Conservation (phyloP, 106 monocot genomes). For the Xerophyta viscosa region DNA sequence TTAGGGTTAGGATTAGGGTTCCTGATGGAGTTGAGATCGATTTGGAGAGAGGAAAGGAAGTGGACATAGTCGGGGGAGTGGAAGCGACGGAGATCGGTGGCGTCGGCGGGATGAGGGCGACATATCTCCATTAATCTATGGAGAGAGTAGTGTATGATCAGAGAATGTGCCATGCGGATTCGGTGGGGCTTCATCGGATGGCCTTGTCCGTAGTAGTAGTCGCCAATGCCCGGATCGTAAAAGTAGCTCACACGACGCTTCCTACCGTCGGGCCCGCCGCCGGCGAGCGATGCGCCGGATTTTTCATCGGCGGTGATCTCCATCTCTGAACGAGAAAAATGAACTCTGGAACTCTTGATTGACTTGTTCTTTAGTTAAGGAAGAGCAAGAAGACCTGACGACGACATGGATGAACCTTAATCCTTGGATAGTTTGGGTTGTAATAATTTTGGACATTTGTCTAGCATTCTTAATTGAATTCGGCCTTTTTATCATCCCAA, state of each 20-base stretch:
- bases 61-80: conserved; percentile 10
- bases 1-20: not conserved
- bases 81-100: conserved; percentile 2
- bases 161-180: conserved; percentile 3
- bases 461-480: too few species aligned
- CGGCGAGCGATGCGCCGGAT: too few species aligned
- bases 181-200: conserved; percentile 17
- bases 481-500: too few species aligned
- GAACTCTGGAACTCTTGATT: too few species aligned
- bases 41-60: not conserved
- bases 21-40: not conserved
- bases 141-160: conserved; percentile 6
- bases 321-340: too few species aligned
- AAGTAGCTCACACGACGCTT: conserved; percentile 12
- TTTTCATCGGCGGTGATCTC: too few species aligned
- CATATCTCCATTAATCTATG: conserved; percentile 7
- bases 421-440: too few species aligned
- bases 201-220: conserved; percentile 11
- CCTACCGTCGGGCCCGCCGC: not conserved
- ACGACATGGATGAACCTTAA: too few species aligned
- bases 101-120: conserved; percentile 3
- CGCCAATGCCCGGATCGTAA: conserved; percentile 8
- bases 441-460: too few species aligned
- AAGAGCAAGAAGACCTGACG: too few species aligned
- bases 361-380: too few species aligned